Evolutionary conservation across 108 stramenopile genomes (phyloP), one percentile per base, ranked within the genome.

Genomic region (Pinguiococcus pyrenoidosus): DNA sequence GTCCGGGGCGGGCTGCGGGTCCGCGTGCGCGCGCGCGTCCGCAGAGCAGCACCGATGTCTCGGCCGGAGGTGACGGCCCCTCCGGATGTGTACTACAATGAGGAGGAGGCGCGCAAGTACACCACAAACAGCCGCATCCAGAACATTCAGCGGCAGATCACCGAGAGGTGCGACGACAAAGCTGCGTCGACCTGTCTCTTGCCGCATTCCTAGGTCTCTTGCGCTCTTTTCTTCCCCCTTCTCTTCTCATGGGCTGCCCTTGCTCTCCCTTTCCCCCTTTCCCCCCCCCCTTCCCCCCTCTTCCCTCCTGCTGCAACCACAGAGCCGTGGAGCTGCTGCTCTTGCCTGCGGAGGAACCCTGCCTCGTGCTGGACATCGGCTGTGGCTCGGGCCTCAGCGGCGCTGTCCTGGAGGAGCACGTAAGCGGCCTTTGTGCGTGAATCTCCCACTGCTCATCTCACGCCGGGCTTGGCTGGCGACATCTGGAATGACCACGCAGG

Each of bases 371-470:
- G 9, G 96, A 99, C 59, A 72, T 99, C 29, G 96, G 96, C 6
- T 93, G 93, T 62, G 96, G 96, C 12, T 82, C 81, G 53, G 96
- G 96, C 16, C 66, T 99, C 20, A 84, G 82, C 46, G 96, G 96
- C n/a, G 69, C 37, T 25, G 12, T 3, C 7, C 36, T n/a, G 3
- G 3, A 3, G 36, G n/a, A 6, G n/a, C 36, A 13, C 12, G 3
- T 6, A n/a, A 6, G n/a, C 36, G n/a, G n/a, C 12, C n/a, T 13
- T 13, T 13, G 3, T n/a, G 3, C 36, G 7, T 3, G 12, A 37
- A 6, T n/a, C n/a, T n/a, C n/a, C n/a, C n/a, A n/a, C 36, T n/a
- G 7, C 36, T n/a, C 36, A 6, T 37, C n/a, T n/a, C n/a, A 3
- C 13, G 13, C n/a, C 12, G 3, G 3, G 3, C 21, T 18, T 7